These are phyloP conservation scores for Ilex paraguariensis DNA, from an alignment of 305 asterid species.

Conservation along the genomic window DNA sequence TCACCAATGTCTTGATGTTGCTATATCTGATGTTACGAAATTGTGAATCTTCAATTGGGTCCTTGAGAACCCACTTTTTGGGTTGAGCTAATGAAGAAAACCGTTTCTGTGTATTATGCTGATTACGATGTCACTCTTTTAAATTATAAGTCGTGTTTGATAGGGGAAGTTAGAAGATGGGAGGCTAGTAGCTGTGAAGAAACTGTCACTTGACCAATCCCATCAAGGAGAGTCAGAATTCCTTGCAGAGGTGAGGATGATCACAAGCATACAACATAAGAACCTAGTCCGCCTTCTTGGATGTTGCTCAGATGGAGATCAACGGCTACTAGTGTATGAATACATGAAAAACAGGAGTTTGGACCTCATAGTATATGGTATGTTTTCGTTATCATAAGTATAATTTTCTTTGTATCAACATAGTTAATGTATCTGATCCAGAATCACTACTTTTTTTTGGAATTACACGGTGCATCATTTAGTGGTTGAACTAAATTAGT, in stretches of 20 bases:
- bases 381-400: background rate
- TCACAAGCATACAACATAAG: conserved; percentile 79
- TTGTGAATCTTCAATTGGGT: no score
- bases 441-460: no score
- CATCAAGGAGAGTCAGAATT: conserved; percentile 78
- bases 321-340: conserved; percentile 70
- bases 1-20: no score
- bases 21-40: no score
- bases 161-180: conserved; percentile 71
- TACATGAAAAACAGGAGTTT: conserved; percentile 71
- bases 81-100: background rate
- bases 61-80: background rate
- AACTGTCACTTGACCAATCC: conserved; percentile 52
- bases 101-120: background rate
- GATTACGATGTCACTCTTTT: background rate
- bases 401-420: conserved; percentile 1
- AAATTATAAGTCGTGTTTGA: background rate
- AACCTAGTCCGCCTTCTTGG: conserved; percentile 76
- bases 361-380: conserved; percentile 68
- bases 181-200: conserved; percentile 56
- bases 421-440: no score
- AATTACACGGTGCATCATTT: background rate
- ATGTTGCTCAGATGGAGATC: conserved; percentile 71
- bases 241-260: conserved; percentile 62
- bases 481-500: background rate